A percentile compares a stretch with the other conserved stretches of the same genome.
These are phyloP conservation scores for Otatea glauca DNA, from an alignment of 176 grass and related monocot species.

Conservation along the genomic window DNA sequence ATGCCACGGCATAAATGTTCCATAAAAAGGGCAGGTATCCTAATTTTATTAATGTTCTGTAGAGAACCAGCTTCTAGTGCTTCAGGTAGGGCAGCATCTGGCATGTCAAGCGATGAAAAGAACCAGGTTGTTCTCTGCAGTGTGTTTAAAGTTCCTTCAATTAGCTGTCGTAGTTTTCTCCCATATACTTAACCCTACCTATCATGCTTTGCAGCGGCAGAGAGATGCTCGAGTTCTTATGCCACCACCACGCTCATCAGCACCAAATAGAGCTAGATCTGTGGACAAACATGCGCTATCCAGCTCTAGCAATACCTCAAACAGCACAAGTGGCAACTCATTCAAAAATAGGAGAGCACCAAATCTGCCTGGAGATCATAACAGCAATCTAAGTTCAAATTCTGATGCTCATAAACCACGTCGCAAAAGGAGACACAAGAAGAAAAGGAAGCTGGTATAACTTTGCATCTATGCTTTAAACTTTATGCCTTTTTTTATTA, in stretches of 20 bases:
- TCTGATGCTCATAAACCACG: slow-evolving; percentile 88
- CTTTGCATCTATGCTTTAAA: not conserved
- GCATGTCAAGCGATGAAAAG: slow-evolving; percentile 96
- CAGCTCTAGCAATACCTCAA: slow-evolving; percentile 77
- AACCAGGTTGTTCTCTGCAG: slow-evolving; percentile 69
- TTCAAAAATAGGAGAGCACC: slow-evolving; percentile 62
- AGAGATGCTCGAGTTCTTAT: slow-evolving; percentile 90
- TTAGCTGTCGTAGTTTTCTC: slow-evolving; percentile 15
- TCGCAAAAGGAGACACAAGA: slow-evolving; percentile 86
- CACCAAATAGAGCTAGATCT: slow-evolving; percentile 68
- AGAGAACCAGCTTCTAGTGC: slow-evolving; percentile 91
- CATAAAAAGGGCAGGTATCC: not conserved
- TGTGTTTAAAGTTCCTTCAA: slow-evolving; percentile 19
- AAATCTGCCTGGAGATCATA: slow-evolving; percentile 51
- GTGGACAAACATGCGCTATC: slow-evolving; percentile 58
- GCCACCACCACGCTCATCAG: slow-evolving; percentile 85
- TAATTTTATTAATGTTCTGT: slow-evolving; percentile 50
- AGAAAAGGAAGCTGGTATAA: slow-evolving; percentile 95
- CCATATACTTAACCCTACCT: slow-evolving; percentile 3
- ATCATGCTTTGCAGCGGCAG: slow-evolving; percentile 61
- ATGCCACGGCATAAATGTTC: not conserved
- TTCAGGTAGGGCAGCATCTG: slow-evolving; percentile 88
- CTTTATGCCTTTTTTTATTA: not conserved
- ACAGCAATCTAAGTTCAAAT: slow-evolving; percentile 88
- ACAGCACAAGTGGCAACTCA: slow-evolving; percentile 55